phyloP scores from a whole-genome alignment of 495 filamentous ascomycete species.

The Cercophora newfieldiana region DNA sequence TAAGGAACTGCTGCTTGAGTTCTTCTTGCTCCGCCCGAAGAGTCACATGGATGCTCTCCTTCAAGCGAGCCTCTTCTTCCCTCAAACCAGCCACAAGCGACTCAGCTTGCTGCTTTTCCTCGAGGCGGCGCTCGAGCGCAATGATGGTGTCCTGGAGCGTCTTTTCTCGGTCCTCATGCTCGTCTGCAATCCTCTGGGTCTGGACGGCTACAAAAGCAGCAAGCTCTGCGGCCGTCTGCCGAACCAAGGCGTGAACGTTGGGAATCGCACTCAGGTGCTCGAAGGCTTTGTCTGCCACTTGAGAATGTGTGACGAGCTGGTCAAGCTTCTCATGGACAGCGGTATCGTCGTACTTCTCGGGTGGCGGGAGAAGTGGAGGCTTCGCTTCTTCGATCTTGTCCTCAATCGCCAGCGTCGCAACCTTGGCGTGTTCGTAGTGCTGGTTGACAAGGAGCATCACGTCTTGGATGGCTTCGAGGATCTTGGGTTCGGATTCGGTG shows the following conservation, averaged over 20 bases:
- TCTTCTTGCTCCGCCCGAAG: constrained; percentile 51
- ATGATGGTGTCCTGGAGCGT: constrained; percentile 80
- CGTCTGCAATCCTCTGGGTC: constrained; percentile 72
- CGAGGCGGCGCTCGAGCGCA: constrained; percentile 73
- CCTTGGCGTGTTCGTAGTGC: constrained; percentile 74
- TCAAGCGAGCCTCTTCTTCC: constrained; percentile 44
- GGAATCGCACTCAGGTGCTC: constrained; percentile 74
- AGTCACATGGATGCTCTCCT: constrained; percentile 40
- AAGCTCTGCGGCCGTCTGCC: constrained; percentile 80
- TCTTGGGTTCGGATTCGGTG: constrained; percentile 79
- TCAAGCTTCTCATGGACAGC: constrained; percentile 83
- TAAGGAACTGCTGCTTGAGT: constrained; percentile 30
- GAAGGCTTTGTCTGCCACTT: constrained; percentile 55
- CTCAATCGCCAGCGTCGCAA: constrained; percentile 45
- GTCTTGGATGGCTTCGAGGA: constrained; percentile 77
- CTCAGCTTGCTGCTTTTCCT: constrained; percentile 78
- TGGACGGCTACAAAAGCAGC: constrained; percentile 82
- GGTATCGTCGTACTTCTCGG: constrained; percentile 58
- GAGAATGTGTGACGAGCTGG: constrained; percentile 69
- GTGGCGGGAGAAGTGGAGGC: constrained; percentile 41
- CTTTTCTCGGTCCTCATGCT: constrained; percentile 75
- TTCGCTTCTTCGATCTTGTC: constrained; percentile 56
- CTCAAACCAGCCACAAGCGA: constrained; percentile 60
- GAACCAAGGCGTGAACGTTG: constrained; percentile 85
- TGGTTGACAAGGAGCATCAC: constrained; percentile 77